These are phyloP conservation scores for Podosphaera fusca DNA, from an alignment of 2,329 filamentous ascomycete species.

Conservation along the genomic window DNA sequence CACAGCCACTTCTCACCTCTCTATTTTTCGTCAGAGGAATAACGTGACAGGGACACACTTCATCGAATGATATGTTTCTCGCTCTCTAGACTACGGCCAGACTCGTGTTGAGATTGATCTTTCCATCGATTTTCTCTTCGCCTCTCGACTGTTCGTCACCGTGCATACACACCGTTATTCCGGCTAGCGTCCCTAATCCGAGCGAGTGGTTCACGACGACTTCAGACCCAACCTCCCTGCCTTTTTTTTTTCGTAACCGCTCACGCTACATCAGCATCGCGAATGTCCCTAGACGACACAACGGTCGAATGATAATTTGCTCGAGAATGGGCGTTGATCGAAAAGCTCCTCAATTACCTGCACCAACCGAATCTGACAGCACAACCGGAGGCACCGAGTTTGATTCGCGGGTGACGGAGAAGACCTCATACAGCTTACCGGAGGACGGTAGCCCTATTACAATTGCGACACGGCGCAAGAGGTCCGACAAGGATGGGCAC, in stretches of 20 bases:
- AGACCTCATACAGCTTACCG: conserved; percentile 54
- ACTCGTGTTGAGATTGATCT: background rate
- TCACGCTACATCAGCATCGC: background rate
- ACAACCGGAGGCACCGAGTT: conserved; percentile 33
- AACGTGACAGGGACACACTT: background rate
- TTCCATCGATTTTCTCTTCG: background rate
- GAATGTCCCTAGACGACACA: conserved; percentile 8
- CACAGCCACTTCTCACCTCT: background rate
- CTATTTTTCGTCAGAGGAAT: background rate
- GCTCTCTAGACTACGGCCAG: background rate
- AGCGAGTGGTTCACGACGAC: background rate
- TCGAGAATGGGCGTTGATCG: conserved; percentile 16
- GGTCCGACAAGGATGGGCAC: conserved; percentile 24
- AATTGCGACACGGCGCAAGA: conserved; percentile 55
- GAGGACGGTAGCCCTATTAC: conserved; percentile 82
- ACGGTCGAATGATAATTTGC: conserved; percentile 7
- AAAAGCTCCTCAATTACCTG: conserved; percentile 45
- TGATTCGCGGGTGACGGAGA: conserved; percentile 43
- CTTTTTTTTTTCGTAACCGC: background rate
- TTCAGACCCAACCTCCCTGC: background rate
- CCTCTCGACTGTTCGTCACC: background rate
- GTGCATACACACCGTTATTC: background rate
- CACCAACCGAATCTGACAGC: conserved; percentile 48
- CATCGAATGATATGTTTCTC: background rate
- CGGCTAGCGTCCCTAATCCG: background rate